Evolutionary conservation across 1,139 yeast species (phyloP).

Genomic region (Nadsonia starkeyi-henricii): DNA sequence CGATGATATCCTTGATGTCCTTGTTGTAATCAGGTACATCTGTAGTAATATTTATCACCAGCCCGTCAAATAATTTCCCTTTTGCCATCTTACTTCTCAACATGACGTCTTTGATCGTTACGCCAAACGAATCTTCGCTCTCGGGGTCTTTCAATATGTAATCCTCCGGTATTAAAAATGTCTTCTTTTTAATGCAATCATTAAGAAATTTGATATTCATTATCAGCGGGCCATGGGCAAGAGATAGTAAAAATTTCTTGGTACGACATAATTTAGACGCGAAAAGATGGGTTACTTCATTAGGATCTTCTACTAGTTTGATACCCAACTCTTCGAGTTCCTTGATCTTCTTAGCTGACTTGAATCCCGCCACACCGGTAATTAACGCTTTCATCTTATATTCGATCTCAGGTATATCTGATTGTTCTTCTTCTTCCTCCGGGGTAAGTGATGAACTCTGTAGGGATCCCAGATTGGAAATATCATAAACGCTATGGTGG

Average conservation of each 20-base stretch:
- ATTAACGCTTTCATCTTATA: slow-evolving; percentile 10
- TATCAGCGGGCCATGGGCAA: slow-evolving; percentile 68
- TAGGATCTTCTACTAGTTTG: slow-evolving; percentile 19
- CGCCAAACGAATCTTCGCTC: background rate
- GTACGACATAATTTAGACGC: slow-evolving; percentile 77
- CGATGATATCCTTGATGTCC: background rate
- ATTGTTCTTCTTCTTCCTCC: slow-evolving; percentile 9
- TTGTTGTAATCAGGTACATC: background rate
- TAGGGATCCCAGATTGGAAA: background rate
- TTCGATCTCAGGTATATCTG: slow-evolving; percentile 4
- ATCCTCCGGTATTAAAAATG: slow-evolving; percentile 32
- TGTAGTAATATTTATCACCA: background rate
- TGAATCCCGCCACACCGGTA: slow-evolving; percentile 3
- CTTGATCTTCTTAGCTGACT: slow-evolving; percentile 9
- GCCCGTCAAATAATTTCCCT: background rate
- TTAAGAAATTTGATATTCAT: slow-evolving; percentile 40
- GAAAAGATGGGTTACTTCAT: slow-evolving; percentile 26
- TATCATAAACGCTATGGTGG: background rate
- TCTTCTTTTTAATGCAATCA: slow-evolving; percentile 48
- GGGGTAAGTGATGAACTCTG: slow-evolving; percentile 5
- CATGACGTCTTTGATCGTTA: background rate
- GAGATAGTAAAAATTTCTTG: slow-evolving; percentile 55
- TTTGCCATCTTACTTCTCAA: background rate
- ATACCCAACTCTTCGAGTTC: slow-evolving; percentile 16
- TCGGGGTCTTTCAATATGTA: background rate